Base-by-base conservation (phyloP, 495 filamentous ascomycete genomes). In the Rusavskia elegans region DNA sequence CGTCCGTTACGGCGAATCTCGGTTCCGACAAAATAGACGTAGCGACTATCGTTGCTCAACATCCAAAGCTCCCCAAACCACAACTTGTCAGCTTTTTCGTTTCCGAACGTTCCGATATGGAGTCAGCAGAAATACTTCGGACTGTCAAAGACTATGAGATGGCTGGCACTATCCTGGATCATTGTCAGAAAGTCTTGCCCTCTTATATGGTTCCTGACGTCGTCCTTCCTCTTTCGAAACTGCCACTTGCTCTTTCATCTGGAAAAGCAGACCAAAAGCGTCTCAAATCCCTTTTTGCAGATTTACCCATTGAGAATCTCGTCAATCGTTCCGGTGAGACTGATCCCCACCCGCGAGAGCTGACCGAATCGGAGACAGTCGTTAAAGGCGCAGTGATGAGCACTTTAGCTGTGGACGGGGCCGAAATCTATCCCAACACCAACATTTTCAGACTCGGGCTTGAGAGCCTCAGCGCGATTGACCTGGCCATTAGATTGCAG, bases 401-500 rank as follows among this genome's bases (percentile, higher is more conserved):
- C 8, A 32, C 27, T 19, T 39, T 59, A 21, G 29, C 19, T 8
- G 57, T 76, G 9, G 60, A 72, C 2, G 56, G 63, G 17, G 62
- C 71, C 2, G 56, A 67, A 5, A 64, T 94, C 21, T 63, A 61
- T 20, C 69, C 73, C 39, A 60, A 68, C 3, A 78, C 76, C 1
- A 82, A 79, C 1, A 61, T 72, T 41, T 72, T 72, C 44, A 63
- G 64, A 39, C 60, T 69, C 14, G 69, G 69, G 1, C 55, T 72
- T 36, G 69, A 72, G 53, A 72, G 69, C 57, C 68, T 72, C 48
- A 70, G 64, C 48, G 68, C 63, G 30, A 67, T 71, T 39, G 85
- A 82, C 61, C 68, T 88, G 5, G 76, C 84, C 1, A 76, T 83
- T 1, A 71, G 71, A 44, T 66, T 93, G 21, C 83, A 77, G 56